Evolutionary conservation across 306 rosid genomes (phyloP).

Genomic region (Pterocarpus macrocarpus): DNA sequence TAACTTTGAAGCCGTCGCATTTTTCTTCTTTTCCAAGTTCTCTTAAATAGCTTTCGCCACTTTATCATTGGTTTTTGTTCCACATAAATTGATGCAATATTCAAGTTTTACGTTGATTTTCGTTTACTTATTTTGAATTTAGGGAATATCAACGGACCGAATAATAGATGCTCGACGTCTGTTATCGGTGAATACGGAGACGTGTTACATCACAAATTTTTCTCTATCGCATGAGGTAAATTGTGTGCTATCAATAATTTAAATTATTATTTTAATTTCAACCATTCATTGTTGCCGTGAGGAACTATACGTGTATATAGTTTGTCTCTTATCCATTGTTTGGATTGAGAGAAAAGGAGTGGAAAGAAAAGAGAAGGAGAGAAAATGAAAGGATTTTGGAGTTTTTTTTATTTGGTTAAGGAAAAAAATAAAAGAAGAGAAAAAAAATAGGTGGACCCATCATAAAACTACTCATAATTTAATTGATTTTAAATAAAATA

Average conservation of each 20-base stretch:
- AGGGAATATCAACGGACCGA: conserved; percentile 99
- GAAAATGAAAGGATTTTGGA: too few relatives aligned
- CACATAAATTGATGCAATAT: neutral
- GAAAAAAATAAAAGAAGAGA: too few relatives aligned
- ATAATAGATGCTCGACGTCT: conserved; percentile 85
- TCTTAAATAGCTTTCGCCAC: neutral
- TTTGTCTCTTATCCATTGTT: neutral
- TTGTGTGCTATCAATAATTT: neutral
- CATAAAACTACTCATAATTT: too few relatives aligned
- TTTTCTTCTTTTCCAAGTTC: neutral
- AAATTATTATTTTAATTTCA: neutral
- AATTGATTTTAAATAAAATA: too few relatives aligned
- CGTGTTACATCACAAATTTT: conserved; percentile 82
- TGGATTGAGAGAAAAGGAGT: too few relatives aligned
- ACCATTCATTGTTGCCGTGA: neutral
- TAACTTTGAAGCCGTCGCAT: neutral
- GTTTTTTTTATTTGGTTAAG: too few relatives aligned
- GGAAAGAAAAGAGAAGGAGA: too few relatives aligned
- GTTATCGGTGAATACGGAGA: conserved; percentile 68
- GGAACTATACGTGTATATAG: neutral
- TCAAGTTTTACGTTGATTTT: conserved; percentile 2
- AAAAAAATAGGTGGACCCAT: too few relatives aligned
- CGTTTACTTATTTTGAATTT: conserved; percentile 48
- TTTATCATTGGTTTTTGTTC: neutral
- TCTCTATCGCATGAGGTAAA: conserved; percentile 88